Percentiles rank a stretch among this genome's conserved stretches.
Evolutionary conservation across 352 stramenopile genomes (phyloP).

Genomic region (Thraustotheca clavata): DNA sequence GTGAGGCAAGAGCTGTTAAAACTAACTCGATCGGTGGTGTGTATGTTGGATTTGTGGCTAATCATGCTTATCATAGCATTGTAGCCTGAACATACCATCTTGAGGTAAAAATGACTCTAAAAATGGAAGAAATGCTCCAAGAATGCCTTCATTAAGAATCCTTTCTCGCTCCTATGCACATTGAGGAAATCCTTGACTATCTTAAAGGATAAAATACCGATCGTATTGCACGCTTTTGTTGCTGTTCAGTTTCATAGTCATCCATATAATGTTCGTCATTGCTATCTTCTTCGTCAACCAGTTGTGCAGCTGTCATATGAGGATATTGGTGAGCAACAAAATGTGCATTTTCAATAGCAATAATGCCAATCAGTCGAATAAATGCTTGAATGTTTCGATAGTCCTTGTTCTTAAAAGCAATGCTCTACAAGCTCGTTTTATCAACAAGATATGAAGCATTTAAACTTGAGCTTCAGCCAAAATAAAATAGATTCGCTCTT

Average conservation of each 20-base stretch:
- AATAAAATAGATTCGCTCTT: background rate
- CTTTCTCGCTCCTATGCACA: background rate
- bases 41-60: background rate
- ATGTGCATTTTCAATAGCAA: background rate
- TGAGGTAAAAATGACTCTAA: background rate
- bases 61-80: background rate
- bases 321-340: background rate
- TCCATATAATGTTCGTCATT: constrained; percentile 4
- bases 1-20: background rate
- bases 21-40: background rate
- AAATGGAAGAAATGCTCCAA: background rate
- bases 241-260: background rate
- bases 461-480: background rate
- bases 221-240: constrained; percentile 1
- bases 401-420: background rate
- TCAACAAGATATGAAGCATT: background rate
- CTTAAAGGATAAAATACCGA: background rate
- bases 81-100: background rate
- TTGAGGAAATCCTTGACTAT: background rate
- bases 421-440: background rate
- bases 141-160: constrained; percentile 2
- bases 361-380: background rate
- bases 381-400: background rate
- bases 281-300: background rate
- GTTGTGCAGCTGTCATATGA: background rate